Evolutionary conservation across 495 filamentous ascomycete species (phyloP), one percentile per base, ranked within the genome.

Genomic region (Neurospora hispaniola): DNA sequence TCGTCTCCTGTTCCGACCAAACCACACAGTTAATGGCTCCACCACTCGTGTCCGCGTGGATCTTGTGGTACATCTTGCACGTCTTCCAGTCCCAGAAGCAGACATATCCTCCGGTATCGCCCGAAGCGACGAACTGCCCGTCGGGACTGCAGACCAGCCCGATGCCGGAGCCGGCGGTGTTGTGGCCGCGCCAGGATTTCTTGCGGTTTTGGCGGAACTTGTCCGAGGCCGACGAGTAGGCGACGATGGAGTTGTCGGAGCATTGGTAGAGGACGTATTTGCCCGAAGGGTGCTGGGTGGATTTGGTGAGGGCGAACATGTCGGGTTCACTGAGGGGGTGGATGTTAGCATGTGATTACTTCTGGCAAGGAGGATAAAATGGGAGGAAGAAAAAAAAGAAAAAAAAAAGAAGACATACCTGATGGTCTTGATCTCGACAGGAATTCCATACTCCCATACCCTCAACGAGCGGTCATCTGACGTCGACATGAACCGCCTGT

Each of bases 41-140:
- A 62, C 92, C 90, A 71, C 90, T 88, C 41, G 71, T 71, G 69
- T 81, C 80, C 3, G 93, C 94, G 81, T 91, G 85, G 71, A 99
- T 88, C 88, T 98, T 98, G 81, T 96, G 92, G 81, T 91, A 97
- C 93, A 99, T 93, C 83, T 97, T 98, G 77, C 94, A 94, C 44
- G 93, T 97, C 89, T 98, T 99, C 90, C 93, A 98, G 81, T 98
- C 95, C 94, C 94, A 99, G 84, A 97, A 97, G 81, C 93, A 97
- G 62, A 95, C 90, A 76, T 88, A 97, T 31, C 96, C 96, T 46
- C 86, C 94, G 46, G 86, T 90, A 80, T 98, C 96, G 71, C 96
- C 96, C 42, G 87, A 90, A 14, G 86, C 89, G 70, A 98, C 85
- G 78, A 97, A 94, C 78, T 94, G 92, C 4, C 96, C 96, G 78